Conservation (phyloP, 192 early-diverging fungal genomes). For the Coemansia sp. region DNA sequence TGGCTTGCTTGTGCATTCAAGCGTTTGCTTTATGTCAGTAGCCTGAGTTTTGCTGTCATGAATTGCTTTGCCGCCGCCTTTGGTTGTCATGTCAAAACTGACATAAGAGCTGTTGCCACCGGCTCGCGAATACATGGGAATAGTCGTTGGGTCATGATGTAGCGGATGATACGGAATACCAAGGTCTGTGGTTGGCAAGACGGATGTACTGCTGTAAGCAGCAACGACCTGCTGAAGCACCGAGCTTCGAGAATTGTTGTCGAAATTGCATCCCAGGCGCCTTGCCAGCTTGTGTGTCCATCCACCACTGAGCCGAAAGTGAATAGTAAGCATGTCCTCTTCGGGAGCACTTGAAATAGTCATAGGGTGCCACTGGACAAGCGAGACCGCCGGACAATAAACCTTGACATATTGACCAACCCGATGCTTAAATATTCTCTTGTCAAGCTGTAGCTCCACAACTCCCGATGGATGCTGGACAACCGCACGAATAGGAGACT, state of each 20-base stretch:
- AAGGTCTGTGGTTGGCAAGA: neutral
- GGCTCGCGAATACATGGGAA: conserved; percentile 27
- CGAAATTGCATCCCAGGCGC: conserved; percentile 65
- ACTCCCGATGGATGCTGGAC: conserved; percentile 73
- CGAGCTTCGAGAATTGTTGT: conserved; percentile 22
- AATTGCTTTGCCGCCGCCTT: neutral
- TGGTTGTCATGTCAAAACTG: conserved; percentile 39
- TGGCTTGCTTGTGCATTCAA: too few relatives aligned
- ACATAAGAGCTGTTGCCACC: conserved; percentile 38
- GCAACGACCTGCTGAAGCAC: conserved; percentile 10
- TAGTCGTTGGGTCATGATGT: conserved; percentile 29
- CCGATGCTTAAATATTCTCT: conserved; percentile 51
- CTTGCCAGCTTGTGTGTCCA: conserved; percentile 67
- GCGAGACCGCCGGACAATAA: conserved; percentile 68
- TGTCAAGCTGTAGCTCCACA: conserved; percentile 71
- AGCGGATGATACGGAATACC: conserved; percentile 39
- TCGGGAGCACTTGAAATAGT: conserved; percentile 75
- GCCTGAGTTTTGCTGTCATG: neutral
- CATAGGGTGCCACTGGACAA: conserved; percentile 78
- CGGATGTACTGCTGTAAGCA: neutral
- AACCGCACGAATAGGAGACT: conserved; percentile 63
- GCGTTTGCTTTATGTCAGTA: too few relatives aligned
- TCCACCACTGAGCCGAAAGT: conserved; percentile 75
- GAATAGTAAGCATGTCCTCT: conserved; percentile 72
- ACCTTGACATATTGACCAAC: conserved; percentile 79